phyloP scores from a whole-genome alignment of 768 basidiomycete species.

The Pholiota microspora region DNA sequence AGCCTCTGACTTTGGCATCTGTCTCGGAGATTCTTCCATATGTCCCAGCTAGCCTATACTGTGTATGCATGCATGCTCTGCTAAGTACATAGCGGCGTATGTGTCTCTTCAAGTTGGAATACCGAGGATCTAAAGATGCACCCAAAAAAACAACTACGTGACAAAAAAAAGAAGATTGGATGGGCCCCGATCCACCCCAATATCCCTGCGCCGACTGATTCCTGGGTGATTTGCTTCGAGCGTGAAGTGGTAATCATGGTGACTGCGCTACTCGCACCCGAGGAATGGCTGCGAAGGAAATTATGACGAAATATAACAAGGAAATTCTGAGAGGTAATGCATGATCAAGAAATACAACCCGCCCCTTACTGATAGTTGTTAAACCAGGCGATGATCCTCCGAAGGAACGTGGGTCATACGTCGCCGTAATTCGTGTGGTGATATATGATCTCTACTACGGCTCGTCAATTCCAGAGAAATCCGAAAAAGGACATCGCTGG shows the following conservation, averaged over 20 bases:
- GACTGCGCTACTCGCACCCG: conserved; percentile 15
- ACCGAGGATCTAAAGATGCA: no score
- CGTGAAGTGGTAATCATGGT: conserved; percentile 6
- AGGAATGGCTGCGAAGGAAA: conserved; percentile 12
- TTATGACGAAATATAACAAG: conserved; percentile 9
- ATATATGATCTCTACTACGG: no score
- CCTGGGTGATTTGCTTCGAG: neutral
- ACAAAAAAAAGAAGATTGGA: no score
- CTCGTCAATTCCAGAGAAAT: neutral
- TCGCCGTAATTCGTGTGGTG: no score
- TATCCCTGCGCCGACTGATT: conserved; percentile 3
- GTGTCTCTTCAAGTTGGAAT: no score
- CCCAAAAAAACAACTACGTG: no score
- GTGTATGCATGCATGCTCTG: no score
- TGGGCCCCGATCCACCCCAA: conserved; percentile 15
- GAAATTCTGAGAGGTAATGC: neutral
- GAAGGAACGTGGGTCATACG: no score
- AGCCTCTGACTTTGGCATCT: no score
- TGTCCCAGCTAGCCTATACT: no score
- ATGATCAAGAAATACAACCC: neutral
- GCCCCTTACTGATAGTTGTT: neutral
- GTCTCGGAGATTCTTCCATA: no score
- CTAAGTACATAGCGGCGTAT: no score
- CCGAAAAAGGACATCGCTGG: neutral
- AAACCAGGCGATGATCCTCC: neutral